These are phyloP conservation scores for Acorus gramineus DNA, from an alignment of 106 monocot species.

Conservation along the genomic window DNA sequence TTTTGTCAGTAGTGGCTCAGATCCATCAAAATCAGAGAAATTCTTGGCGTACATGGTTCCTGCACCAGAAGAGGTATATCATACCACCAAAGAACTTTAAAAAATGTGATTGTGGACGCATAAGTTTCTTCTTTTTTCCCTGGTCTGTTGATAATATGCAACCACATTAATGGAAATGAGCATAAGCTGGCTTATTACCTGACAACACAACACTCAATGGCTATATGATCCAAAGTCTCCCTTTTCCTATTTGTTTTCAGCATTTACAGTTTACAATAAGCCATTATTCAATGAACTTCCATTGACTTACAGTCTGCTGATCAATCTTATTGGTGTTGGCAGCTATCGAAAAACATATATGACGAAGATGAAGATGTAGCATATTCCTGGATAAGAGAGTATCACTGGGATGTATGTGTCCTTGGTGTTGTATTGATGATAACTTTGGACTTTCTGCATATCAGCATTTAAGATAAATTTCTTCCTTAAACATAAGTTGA, in stretches of 20 bases:
- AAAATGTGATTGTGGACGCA: background rate
- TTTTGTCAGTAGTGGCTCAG: slow-evolving; percentile 63
- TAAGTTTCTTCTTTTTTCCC: background rate
- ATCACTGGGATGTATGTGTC: slow-evolving; percentile 83
- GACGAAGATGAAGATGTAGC: slow-evolving; percentile 71
- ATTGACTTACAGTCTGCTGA: no score
- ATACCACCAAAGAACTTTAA: background rate
- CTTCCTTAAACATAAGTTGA: no score
- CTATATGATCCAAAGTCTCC: no score
- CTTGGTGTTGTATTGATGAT: background rate
- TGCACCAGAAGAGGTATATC: slow-evolving; percentile 66
- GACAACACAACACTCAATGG: no score
- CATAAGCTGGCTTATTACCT: no score
- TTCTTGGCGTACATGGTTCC: slow-evolving; percentile 97
- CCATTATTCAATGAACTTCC: no score
- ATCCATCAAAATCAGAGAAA: slow-evolving; percentile 69
- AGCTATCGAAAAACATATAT: slow-evolving; percentile 76
- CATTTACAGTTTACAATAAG: no score
- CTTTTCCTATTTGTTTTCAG: no score
- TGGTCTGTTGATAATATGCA: no score
- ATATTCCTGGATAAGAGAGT: slow-evolving; percentile 89
- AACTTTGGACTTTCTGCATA: no score
- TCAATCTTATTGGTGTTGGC: slow-evolving; percentile 12
- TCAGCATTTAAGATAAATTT: no score
- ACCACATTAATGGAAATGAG: no score